Evolutionary conservation across 108 stramenopile species (phyloP), one percentile per base, ranked within the genome.

Genomic region (Thalassiosira profunda): DNA sequence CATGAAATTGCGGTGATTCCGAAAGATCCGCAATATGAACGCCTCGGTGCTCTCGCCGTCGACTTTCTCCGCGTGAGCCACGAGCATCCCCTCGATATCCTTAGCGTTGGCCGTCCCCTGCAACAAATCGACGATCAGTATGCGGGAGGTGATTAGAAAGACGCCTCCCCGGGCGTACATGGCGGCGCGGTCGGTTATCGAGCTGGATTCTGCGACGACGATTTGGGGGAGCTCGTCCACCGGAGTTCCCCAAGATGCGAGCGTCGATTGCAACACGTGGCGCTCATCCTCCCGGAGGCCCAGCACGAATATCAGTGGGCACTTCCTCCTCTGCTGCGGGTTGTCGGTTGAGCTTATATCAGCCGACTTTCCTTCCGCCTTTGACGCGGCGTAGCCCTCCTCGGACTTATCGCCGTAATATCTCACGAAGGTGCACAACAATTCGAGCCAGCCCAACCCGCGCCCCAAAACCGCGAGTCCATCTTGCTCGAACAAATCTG

Each of bases 121-220:
- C 23, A 99, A 76, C 25, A 99, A 78, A 63, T 99, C 99, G 7
- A 98, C 96, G 76, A 99, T 96, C 24, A 98, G 75, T 42, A 99
- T 98, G 1, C 99, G 91, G 41, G 88, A 90, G 3, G 99, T 98
- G 10, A 98, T 90, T 43, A 97, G 59, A 46, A 88, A 91, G 1
- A 84, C 64, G 0, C 93, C 92, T 8, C 93, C 93, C 0, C 70
- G 36, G 6, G 47, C 61, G 76, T 94, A 94, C 51, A 91, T 28
- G 3, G 72, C 74, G 5, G 63, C 72, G 21, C 93, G 84, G 58
- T 92, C 93, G 41, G 85, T 85, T 20, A 75, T 64, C 43, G 83
- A 87, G 10, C 93, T 91, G 26, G 74, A 72, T 69, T 95, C 93
- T 60, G 90, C 90, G 46, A 89, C 92, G 31, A 95, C 70, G 46